phyloP scores from a whole-genome alignment of 1,284 basidiomycete genomes.

The Naganishia liquefaciens region DNA sequence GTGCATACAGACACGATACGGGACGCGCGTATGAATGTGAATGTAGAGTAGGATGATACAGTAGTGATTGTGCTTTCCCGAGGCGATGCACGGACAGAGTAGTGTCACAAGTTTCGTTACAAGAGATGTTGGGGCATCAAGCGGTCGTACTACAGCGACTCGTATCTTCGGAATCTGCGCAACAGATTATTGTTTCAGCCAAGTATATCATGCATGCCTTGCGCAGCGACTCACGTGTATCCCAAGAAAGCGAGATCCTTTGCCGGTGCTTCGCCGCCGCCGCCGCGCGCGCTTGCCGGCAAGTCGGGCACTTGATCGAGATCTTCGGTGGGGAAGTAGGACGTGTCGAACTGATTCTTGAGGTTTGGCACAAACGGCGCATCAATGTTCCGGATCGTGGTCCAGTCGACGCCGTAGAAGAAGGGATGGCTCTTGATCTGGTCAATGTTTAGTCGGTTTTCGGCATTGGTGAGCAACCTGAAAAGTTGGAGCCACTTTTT shows the following conservation, averaged over 20 bases:
- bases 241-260: conserved; percentile 90
- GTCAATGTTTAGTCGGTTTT: conserved; percentile 73
- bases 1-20: background rate
- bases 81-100: conserved; percentile 1
- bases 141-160: conserved; percentile 43
- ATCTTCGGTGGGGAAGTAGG: conserved; percentile 96
- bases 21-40: conserved; percentile 1
- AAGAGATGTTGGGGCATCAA: conserved; percentile 11
- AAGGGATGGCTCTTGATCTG: conserved; percentile 94
- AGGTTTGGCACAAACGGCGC: conserved; percentile 94
- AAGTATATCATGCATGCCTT: no score
- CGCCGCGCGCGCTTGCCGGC: conserved; percentile 62
- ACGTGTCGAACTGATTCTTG: conserved; percentile 89
- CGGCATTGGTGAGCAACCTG: conserved; percentile 78
- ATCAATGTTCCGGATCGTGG: conserved; percentile 83
- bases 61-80: conserved; percentile 10
- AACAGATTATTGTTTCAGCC: no score
- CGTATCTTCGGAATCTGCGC: conserved; percentile 50
- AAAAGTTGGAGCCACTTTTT: no score
- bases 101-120: conserved; percentile 21
- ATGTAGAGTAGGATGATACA: conserved; percentile 16
- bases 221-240: conserved; percentile 55
- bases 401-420: conserved; percentile 97
- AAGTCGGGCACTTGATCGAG: conserved; percentile 75
- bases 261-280: conserved; percentile 67